These are phyloP conservation scores for Xylaria castorea DNA, from an alignment of 495 filamentous ascomycete species.

Conservation along the genomic window DNA sequence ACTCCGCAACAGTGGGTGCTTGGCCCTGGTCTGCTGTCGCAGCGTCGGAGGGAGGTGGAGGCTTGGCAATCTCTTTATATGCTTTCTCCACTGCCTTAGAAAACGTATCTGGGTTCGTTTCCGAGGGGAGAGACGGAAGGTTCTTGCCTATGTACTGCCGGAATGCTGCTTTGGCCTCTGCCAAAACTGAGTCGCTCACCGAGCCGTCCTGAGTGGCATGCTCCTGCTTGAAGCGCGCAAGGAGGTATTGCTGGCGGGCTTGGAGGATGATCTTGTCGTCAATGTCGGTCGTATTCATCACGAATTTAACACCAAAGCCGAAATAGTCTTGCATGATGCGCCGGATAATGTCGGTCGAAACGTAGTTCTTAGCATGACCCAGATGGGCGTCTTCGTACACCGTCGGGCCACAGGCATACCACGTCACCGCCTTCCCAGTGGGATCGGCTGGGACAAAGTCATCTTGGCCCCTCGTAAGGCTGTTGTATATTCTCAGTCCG, in stretches of 20 bases:
- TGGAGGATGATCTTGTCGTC: slow-evolving; percentile 89
- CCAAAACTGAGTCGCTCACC: slow-evolving; percentile 33
- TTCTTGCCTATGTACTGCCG: slow-evolving; percentile 39
- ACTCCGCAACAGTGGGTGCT: slow-evolving; percentile 53
- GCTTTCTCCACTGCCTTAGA: slow-evolving; percentile 33
- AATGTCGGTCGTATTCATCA: slow-evolving; percentile 91
- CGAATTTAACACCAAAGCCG: slow-evolving; percentile 79
- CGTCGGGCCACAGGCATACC: slow-evolving; percentile 83
- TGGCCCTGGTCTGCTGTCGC: slow-evolving; percentile 29
- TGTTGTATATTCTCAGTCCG: slow-evolving; percentile 66
- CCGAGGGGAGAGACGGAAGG: slow-evolving; percentile 35
- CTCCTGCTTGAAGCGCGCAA: slow-evolving; percentile 52
- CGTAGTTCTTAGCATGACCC: slow-evolving; percentile 84
- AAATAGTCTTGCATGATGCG: slow-evolving; percentile 85
- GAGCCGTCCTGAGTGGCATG: slow-evolving; percentile 33
- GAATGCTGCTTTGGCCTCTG: slow-evolving; percentile 36
- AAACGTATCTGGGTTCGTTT: slow-evolving; percentile 37
- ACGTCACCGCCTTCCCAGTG: slow-evolving; percentile 63
- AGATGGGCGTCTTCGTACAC: slow-evolving; percentile 85
- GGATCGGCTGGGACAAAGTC: slow-evolving; percentile 73
- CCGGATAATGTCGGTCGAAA: slow-evolving; percentile 85
- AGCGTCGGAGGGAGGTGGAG: slow-evolving; percentile 20
- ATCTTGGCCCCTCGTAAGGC: slow-evolving; percentile 69
- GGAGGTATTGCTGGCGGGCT: slow-evolving; percentile 72
- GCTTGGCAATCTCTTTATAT: slow-evolving; percentile 29